Conservation (phyloP, 192 early-diverging fungal species). For the Chytriomyces sp. region DNA sequence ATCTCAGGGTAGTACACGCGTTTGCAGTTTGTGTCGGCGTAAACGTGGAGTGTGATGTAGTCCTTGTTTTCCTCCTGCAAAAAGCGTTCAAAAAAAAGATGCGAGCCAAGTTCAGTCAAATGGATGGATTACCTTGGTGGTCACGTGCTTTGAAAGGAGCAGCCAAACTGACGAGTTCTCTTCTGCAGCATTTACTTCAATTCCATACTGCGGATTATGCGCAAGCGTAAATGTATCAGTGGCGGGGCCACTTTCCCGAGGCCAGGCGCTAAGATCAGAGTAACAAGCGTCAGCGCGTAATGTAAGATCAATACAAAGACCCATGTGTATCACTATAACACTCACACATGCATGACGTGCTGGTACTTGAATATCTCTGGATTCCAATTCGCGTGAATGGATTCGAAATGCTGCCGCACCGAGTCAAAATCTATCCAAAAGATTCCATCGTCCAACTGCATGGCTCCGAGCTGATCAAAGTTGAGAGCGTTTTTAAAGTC, state of each 20-base stretch:
- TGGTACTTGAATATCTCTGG: constrained; percentile 73
- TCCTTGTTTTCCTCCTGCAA: constrained; percentile 79
- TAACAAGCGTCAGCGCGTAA: background rate
- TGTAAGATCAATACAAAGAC: constrained; percentile 15
- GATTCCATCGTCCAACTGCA: constrained; percentile 77
- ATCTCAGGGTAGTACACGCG: constrained; percentile 70
- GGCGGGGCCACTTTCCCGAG: constrained; percentile 23
- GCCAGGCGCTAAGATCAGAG: constrained; percentile 47
- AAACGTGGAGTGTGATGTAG: constrained; percentile 87
- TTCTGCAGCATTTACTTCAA: constrained; percentile 64
- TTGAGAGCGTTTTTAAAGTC: constrained; percentile 67
- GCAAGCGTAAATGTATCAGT: constrained; percentile 65
- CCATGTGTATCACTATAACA: constrained; percentile 28
- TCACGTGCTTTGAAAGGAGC: constrained; percentile 83
- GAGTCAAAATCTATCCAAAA: constrained; percentile 93
- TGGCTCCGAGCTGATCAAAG: constrained; percentile 72
- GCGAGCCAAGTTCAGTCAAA: too few species aligned
- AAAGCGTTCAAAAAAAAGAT: background rate
- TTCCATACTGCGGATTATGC: constrained; percentile 75
- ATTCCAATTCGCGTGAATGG: constrained; percentile 91
- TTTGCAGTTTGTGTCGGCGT: constrained; percentile 67
- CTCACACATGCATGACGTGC: constrained; percentile 76
- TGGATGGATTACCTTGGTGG: constrained; percentile 48
- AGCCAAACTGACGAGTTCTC: constrained; percentile 71
- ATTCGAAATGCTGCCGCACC: constrained; percentile 77